Evolutionary conservation across 106 monocot genomes (phyloP).

Genomic region (Dendrobium catenatum): DNA sequence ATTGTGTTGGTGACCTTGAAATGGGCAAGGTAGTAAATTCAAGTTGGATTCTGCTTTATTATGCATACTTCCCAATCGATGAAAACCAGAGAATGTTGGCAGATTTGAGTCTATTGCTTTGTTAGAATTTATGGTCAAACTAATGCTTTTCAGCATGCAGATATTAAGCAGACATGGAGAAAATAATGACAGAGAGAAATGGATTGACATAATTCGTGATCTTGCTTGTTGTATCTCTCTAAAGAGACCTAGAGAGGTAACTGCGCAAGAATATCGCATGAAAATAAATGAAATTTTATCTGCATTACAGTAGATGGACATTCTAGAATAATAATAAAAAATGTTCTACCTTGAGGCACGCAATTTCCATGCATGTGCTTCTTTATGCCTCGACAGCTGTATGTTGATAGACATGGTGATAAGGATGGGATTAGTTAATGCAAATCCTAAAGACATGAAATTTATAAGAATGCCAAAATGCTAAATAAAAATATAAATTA

Average conservation of each 20-base stretch:
- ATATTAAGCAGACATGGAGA: constrained; percentile 81
- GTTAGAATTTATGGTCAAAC: background rate
- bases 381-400: background rate
- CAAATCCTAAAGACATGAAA: background rate
- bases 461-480: background rate
- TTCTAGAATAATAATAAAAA: background rate
- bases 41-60: background rate
- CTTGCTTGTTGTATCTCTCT: constrained; percentile 72
- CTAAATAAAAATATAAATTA: background rate
- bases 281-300: background rate
- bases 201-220: constrained; percentile 74
- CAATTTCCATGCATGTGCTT: background rate
- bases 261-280: background rate
- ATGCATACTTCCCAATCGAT: background rate
- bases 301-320: background rate
- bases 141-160: constrained; percentile 22
- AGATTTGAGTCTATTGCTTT: background rate
- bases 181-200: constrained; percentile 61
- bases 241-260: constrained; percentile 97
- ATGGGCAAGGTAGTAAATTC: constrained; percentile 70
- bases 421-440: background rate
- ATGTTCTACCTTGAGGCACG: background rate
- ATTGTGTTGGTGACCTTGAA: constrained; percentile 97
- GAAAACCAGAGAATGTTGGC: background rate
- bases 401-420: background rate